Conservation (phyloP, 257 asterid species). For the Penstemon davidsonii region DNA sequence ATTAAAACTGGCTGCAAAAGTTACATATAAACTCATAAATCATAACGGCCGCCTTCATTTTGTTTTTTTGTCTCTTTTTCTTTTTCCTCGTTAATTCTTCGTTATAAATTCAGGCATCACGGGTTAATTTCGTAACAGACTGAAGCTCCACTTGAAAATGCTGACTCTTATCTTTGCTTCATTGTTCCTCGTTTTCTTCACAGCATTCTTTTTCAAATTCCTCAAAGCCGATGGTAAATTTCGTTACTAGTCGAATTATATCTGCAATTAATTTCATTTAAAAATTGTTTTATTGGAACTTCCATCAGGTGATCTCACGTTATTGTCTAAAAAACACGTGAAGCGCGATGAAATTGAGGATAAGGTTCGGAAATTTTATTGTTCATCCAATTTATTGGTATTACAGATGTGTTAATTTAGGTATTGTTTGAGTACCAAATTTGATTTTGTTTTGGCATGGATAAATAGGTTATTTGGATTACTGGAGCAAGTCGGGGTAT, state of each 20-base stretch:
- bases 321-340: constrained; percentile 64
- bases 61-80: too few relatives aligned
- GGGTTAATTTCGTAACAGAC: too few relatives aligned
- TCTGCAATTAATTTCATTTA: neutral
- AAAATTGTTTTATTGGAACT: neutral
- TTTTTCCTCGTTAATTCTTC: too few relatives aligned
- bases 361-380: constrained; percentile 45
- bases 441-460: constrained; percentile 15
- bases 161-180: constrained; percentile 36
- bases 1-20: too few relatives aligned
- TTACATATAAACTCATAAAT: too few relatives aligned
- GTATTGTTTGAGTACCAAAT: neutral
- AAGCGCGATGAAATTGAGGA: constrained; percentile 87
- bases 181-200: constrained; percentile 30
- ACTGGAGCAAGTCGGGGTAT: constrained; percentile 99
- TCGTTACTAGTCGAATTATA: neutral
- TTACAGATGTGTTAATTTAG: neutral
- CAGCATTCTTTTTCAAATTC: constrained; percentile 47
- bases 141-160: constrained; percentile 29
- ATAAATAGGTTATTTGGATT: constrained; percentile 84
- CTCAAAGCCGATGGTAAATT: constrained; percentile 78
- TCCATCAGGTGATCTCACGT: constrained; percentile 73
- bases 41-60: too few relatives aligned
- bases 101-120: too few relatives aligned
- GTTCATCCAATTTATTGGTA: constrained; percentile 13